A percentile compares a stretch with the other conserved stretches of the same genome.
Evolutionary conservation across 2,329 filamentous ascomycete species (phyloP).

Genomic region (Cladosporium velox): DNA sequence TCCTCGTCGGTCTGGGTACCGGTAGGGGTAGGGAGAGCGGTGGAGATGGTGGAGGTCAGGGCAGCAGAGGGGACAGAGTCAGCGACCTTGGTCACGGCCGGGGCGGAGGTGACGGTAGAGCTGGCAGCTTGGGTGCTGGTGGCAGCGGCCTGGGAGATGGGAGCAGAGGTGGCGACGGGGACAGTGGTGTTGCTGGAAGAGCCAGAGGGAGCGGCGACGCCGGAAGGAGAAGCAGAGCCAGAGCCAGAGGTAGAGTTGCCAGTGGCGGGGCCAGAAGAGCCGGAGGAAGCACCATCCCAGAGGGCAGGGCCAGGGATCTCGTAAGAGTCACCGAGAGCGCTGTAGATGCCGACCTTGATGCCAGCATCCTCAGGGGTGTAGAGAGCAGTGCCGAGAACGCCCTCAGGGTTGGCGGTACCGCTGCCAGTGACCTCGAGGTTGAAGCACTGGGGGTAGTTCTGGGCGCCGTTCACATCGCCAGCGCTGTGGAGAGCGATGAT

Average conservation of each 20-base stretch:
- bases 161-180: not conserved
- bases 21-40: constrained; percentile 7
- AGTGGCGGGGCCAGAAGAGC: constrained; percentile 5
- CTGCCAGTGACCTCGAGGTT: constrained; percentile 62
- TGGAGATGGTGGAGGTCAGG: constrained; percentile 12
- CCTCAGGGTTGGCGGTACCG: constrained; percentile 51
- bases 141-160: constrained; percentile 2
- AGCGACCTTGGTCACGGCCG: constrained; percentile 26
- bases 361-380: constrained; percentile 46
- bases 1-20: constrained; percentile 17
- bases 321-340: constrained; percentile 12
- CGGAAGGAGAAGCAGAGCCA: constrained; percentile 3
- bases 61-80: constrained; percentile 22
- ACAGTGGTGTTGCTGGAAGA: not conserved
- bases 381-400: constrained; percentile 54
- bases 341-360: constrained; percentile 19
- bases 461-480: constrained; percentile 45
- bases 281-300: constrained; percentile 18
- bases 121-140: not conserved
- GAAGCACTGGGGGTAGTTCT: constrained; percentile 54
- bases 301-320: constrained; percentile 19
- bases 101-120: constrained; percentile 21
- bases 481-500: constrained; percentile 62
- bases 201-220: not conserved
- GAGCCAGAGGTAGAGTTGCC: constrained; percentile 6